Evolutionary conservation across 768 basidiomycete species (phyloP), one percentile per base, ranked within the genome.

Genomic region (Cystofilobasidium macerans): DNA sequence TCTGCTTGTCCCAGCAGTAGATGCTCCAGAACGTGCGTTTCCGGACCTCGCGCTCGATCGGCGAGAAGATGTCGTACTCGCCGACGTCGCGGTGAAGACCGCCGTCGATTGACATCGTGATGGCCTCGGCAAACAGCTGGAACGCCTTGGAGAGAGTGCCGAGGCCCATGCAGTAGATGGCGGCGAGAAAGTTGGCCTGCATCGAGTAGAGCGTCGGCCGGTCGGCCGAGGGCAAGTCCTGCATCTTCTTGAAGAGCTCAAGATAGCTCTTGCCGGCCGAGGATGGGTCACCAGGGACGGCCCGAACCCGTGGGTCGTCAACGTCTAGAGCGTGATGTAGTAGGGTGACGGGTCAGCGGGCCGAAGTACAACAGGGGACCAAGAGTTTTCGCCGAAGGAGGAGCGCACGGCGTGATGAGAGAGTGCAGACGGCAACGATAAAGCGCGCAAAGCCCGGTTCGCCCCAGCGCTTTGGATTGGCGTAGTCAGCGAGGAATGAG

Each of bases 1-100:
- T 83, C 72, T 93, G 91, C 77, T 95, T 94, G 77, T 95, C 92
- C 92, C 92, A 94, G 58, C 89, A 82, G 77, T 94, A 95, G 32
- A 93, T 89, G 67, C 89, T 89, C 90, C 91, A 95, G 76, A 95
- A 95, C 0, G 92, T 94, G 71, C 91, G 85, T 76, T 76, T 94
- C 65, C 92, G 83, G 33, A 91, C 84, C 75, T 94, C 89, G 68
- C 88, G 86, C 75, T 93, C 91, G 69, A 93, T 86, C 12, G 87
- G 82, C 76, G 91, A 86, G 74, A 95, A 94, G 62, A 76, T 73
- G 60, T 88, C 80, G 68, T 78, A 78, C 18, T 84, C 85, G 69
- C 91, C 89, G 0, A 87, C 85, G 45, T 85, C 86, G 60, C 91
- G 86, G 75, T 95, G 91, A 30, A 94, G 79, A 1, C 91, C 91